Evolutionary conservation across 139 green algal species (phyloP).

Genomic region (Yamagishiella unicocca): DNA sequence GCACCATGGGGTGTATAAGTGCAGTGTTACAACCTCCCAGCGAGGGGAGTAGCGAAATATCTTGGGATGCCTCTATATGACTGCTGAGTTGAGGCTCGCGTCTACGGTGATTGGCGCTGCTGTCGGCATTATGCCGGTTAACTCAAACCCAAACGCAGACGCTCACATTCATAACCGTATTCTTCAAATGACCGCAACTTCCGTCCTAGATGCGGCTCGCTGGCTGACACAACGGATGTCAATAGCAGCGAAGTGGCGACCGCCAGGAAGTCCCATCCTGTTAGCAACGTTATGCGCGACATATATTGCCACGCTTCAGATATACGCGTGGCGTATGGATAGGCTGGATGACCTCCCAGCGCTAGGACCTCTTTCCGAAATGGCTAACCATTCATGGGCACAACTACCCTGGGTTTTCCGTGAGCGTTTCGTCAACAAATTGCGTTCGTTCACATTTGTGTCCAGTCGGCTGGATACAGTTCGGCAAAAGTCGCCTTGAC

Average conservation of each 20-base stretch:
- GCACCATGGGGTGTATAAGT: too few species aligned
- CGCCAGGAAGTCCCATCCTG: too few species aligned
- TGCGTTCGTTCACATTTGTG: too few species aligned
- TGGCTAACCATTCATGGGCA: background rate
- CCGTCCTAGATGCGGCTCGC: background rate
- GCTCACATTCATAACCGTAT: background rate
- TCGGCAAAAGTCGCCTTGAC: too few species aligned
- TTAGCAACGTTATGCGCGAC: too few species aligned
- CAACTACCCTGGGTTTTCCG: background rate
- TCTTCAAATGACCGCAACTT: too few species aligned
- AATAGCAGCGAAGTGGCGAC: background rate
- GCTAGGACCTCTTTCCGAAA: too few species aligned
- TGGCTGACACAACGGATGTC: background rate
- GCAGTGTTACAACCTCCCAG: background rate
- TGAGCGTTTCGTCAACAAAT: background rate
- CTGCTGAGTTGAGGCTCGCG: background rate
- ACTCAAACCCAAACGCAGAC: background rate
- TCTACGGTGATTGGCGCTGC: background rate
- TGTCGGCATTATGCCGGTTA: background rate
- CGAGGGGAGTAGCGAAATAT: background rate
- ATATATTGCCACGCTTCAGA: background rate
- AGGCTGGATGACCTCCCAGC: background rate
- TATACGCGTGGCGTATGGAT: background rate
- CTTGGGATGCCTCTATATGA: background rate
- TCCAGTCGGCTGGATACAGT: too few species aligned